Base-by-base conservation (phyloP, 164 flowering plant species). In the Malania oleifera region DNA sequence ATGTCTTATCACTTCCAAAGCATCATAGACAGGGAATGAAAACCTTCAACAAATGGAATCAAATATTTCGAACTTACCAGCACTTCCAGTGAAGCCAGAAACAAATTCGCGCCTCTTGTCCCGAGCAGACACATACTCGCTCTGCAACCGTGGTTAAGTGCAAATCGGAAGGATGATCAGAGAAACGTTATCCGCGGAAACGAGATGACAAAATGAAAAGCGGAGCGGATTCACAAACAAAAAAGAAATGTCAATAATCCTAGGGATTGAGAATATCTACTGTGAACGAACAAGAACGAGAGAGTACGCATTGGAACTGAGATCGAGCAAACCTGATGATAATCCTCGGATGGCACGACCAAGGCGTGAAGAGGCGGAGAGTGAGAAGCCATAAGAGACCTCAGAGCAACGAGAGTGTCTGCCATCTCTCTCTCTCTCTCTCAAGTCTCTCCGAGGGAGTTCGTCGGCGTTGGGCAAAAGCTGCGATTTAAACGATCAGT, bases 21-120 rank as follows among this genome's bases (percentile, higher is more conserved):
- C n/a, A n/a, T n/a, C n/a, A n/a, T n/a, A n/a, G n/a, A n/a, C n/a
- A n/a, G n/a, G n/a, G n/a, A n/a, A n/a, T n/a, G n/a, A n/a, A n/a
- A 31, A 31, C 9, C 4, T 4, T 31, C 35, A 31, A 9, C 35
- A 31, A 31, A 31, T 31, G 35, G 9, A 31, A 31, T 9, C 35
- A 9, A 31, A 31, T 4, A 6, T 22, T 19, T 46, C 20, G 19
- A 60, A 56, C 82, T 59, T n/a, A 92, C 98, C 99, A 66, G 96
- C 91, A 70, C 99, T 95, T 39, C 99, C 97, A 7, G 95, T 75
- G 80, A 95, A 95, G 31, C 99, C 99, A 67, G 97, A 90, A 6
- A 95, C 91, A 51, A 88, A 90, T 39, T 61, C 80, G n/a, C 97
- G 95, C 63, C 96, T 70, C 64, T 80, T 86, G 70, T 95, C 97